Conservation (phyloP, 2,329 filamentous ascomycete genomes). For the Daldinia sp. region DNA sequence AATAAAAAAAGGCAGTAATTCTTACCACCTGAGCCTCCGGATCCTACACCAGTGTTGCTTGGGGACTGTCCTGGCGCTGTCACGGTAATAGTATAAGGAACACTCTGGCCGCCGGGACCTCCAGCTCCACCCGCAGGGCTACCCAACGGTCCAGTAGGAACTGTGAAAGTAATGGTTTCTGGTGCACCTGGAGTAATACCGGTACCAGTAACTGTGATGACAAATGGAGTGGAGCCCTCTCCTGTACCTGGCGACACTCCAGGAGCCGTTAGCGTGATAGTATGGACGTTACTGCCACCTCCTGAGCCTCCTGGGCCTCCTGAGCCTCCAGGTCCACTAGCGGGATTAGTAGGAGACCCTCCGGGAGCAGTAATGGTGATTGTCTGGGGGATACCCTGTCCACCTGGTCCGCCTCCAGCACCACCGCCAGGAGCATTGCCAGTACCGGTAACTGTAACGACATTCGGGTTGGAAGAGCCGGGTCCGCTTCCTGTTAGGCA, state of each 20-base stretch:
- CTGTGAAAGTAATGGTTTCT: constrained; percentile 29
- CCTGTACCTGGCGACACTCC: constrained; percentile 20
- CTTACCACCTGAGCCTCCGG: constrained; percentile 24
- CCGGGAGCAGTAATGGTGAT: constrained; percentile 33
- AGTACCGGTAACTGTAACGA: constrained; percentile 16
- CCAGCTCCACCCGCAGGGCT: constrained; percentile 17
- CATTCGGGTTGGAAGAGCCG: not conserved
- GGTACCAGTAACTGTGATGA: constrained; percentile 28
- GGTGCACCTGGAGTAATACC: constrained; percentile 21
- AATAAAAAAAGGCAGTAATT: not conserved
- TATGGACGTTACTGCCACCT: constrained; percentile 15
- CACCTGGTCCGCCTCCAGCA: constrained; percentile 21
- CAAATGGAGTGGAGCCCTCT: constrained; percentile 12
- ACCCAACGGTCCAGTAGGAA: constrained; percentile 14
- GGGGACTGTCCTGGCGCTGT: constrained; percentile 26
- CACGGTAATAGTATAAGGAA: constrained; percentile 32
- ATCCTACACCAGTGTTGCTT: constrained; percentile 19
- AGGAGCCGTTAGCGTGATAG: constrained; percentile 20
- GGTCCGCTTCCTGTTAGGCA: constrained; percentile 21
- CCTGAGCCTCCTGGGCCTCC: constrained; percentile 18
- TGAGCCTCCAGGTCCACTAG: constrained; percentile 20
- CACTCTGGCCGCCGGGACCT: constrained; percentile 20
- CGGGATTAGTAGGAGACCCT: constrained; percentile 24
- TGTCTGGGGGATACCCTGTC: constrained; percentile 23
- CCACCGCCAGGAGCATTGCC: constrained; percentile 16